These are phyloP conservation scores for Ceratocystis alfenasii DNA, from an alignment of 2,329 filamentous ascomycete genomes.

Conservation along the genomic window DNA sequence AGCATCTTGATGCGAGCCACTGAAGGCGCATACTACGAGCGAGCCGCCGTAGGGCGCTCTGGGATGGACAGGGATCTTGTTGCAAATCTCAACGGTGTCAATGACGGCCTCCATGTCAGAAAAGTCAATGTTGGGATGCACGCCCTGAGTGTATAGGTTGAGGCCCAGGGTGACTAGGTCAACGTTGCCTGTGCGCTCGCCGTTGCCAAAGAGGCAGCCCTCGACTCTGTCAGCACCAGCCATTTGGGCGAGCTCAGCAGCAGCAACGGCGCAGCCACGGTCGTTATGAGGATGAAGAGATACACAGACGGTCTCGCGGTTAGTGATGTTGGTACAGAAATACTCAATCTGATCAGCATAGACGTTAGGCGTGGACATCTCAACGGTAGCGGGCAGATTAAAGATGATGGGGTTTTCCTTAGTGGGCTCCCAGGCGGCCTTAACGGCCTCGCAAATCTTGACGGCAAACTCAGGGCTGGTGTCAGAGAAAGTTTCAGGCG, in stretches of 20 bases:
- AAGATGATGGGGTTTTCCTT: slow-evolving; percentile 79
- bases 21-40: slow-evolving; percentile 86
- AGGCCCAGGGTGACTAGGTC: slow-evolving; percentile 85
- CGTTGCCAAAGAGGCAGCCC: slow-evolving; percentile 87
- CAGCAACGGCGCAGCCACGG: slow-evolving; percentile 76
- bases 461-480: slow-evolving; percentile 73
- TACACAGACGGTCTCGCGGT: slow-evolving; percentile 77
- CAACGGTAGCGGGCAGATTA: slow-evolving; percentile 91
- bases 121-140: slow-evolving; percentile 77
- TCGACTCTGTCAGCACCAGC: slow-evolving; percentile 90
- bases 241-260: slow-evolving; percentile 89
- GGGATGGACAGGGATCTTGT: slow-evolving; percentile 86
- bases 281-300: slow-evolving; percentile 94
- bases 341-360: slow-evolving; percentile 96
- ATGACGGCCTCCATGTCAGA: slow-evolving; percentile 79
- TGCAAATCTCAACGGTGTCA: slow-evolving; percentile 79
- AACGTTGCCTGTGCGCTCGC: slow-evolving; percentile 90
- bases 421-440: slow-evolving; percentile 79
- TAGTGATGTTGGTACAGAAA: slow-evolving; percentile 75
- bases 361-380: slow-evolving; percentile 87
- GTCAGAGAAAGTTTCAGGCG: slow-evolving; percentile 82
- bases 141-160: slow-evolving; percentile 90
- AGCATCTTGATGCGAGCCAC: slow-evolving; percentile 84
- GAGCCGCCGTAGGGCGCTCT: slow-evolving; percentile 84
- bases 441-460: slow-evolving; percentile 80